Base-by-base conservation (phyloP, 345 rosid species). In the Moringa oleifera region DNA sequence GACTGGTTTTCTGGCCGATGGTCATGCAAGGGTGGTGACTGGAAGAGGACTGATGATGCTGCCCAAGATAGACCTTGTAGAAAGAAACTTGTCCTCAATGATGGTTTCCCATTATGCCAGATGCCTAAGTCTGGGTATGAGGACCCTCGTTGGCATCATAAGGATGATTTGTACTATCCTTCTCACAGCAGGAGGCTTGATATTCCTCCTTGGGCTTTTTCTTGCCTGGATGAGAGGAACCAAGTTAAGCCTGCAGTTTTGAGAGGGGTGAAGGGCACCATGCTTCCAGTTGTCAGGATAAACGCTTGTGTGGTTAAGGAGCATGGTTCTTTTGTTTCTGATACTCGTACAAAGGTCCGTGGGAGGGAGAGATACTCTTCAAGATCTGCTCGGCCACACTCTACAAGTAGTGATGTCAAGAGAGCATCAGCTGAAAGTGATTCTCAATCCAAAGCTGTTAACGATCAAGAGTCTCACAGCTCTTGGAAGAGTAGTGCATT, bases 1-100 rank as follows among this genome's bases (percentile, higher is more conserved):
- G 86, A 84, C 61, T 84, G 96, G 88, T 91, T 81, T 77, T 73
- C 89, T 63, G 83, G 87, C 33, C 81, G 76, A 23, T 89, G 96
- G 95, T 79, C 97, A 2, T 89, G 95, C 84, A 95, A 91, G 75
- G 99, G 99, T 59, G 99, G 99, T 69, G 99, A 95, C 75, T 95
- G 99, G 99, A 89, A 79, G 75, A 89, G 95, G 80, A 77, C 78
- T 25, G 97, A 95, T 64, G 99, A 95, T 54, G 66, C 81, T 68
- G 57, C 73, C 47, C 88, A 78, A 63, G 99, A 95, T 62, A 80
- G 72, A 64, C 50, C 71, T 75, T 59, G 68, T 53, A 78, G 87
- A 77, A 91, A 72, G 82, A 95, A 88, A 72, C 47, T 77, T 71
- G 90, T 89, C 68, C 85, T 95, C 28, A 95, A 85, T 87, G 95